phyloP scores from a whole-genome alignment of 495 filamentous ascomycete genomes.

The Penicillium daleae region DNA sequence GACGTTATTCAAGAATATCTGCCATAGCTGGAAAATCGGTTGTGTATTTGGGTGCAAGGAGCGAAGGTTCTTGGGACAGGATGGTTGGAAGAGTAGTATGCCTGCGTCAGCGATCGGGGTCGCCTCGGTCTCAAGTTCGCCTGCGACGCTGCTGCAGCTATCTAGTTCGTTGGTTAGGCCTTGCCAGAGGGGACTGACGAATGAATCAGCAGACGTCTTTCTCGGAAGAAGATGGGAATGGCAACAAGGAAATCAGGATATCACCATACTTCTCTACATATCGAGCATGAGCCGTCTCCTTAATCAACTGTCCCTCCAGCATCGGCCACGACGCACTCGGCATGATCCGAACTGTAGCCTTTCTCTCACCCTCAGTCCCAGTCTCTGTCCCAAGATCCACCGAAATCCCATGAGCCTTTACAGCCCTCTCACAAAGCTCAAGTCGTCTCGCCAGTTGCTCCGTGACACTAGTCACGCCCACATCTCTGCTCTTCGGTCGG shows the following conservation, averaged over 20 bases:
- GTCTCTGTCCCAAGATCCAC: neutral
- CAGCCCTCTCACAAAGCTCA: neutral
- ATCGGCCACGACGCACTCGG: neutral
- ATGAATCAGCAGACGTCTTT: neutral
- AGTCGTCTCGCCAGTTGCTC: neutral
- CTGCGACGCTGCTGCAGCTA: neutral
- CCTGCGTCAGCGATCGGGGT: neutral
- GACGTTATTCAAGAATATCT: neutral
- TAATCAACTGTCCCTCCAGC: neutral
- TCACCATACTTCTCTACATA: neutral
- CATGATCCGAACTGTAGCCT: neutral
- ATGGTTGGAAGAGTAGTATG: neutral
- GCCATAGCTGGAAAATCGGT: neutral
- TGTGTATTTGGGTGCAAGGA: neutral
- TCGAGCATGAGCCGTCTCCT: neutral
- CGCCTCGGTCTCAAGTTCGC: neutral
- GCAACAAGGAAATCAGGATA: neutral
- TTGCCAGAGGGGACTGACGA: neutral
- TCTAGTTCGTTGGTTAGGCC: neutral
- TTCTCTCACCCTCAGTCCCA: neutral
- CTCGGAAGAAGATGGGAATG: neutral
- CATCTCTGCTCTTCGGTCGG: neutral
- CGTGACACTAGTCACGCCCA: neutral
- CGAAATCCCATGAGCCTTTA: conserved; percentile 1
- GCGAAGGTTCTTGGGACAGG: neutral